A percentile compares a stretch with the other conserved stretches of the same genome.
phyloP scores from a whole-genome alignment of 1,284 basidiomycete species.

The Lentinula novae-zelandiae region DNA sequence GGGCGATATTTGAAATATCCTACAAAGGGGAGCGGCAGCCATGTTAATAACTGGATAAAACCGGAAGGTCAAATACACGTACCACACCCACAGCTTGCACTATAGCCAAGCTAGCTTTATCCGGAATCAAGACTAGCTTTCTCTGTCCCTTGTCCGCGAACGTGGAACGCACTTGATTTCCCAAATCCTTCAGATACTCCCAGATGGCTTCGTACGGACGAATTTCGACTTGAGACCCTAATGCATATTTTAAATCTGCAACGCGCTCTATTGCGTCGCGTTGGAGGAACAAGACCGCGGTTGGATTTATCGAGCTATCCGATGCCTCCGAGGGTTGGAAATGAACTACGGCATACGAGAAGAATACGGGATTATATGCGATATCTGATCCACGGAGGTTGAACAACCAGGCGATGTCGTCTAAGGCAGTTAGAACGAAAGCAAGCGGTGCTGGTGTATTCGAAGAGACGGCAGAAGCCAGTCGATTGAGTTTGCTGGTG shows the following conservation, averaged over 20 bases:
- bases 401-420: constrained; percentile 93
- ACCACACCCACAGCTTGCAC: constrained; percentile 73
- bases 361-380: constrained; percentile 95
- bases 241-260: constrained; percentile 43
- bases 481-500: constrained; percentile 60
- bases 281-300: constrained; percentile 75
- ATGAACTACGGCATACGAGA: constrained; percentile 85
- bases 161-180: constrained; percentile 33
- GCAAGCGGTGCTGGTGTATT: constrained; percentile 68
- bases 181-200: constrained; percentile 51
- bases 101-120: constrained; percentile 76
- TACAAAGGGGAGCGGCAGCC: constrained; percentile 21
- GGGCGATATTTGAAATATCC: constrained; percentile 56
- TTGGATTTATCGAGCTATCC: constrained; percentile 15
- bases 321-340: constrained; percentile 14
- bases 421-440: constrained; percentile 77
- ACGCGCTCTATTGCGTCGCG: constrained; percentile 56
- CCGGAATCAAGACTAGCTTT: constrained; percentile 59
- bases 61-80: constrained; percentile 17
- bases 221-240: constrained; percentile 64
- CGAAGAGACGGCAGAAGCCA: constrained; percentile 41
- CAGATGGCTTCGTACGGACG: constrained; percentile 73
- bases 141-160: constrained; percentile 39
- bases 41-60: constrained; percentile 11
- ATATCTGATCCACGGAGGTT: constrained; percentile 94